Evolutionary conservation across 1,284 basidiomycete species (phyloP), one percentile per base, ranked within the genome.

Genomic region (Sporisorium graminicola): DNA sequence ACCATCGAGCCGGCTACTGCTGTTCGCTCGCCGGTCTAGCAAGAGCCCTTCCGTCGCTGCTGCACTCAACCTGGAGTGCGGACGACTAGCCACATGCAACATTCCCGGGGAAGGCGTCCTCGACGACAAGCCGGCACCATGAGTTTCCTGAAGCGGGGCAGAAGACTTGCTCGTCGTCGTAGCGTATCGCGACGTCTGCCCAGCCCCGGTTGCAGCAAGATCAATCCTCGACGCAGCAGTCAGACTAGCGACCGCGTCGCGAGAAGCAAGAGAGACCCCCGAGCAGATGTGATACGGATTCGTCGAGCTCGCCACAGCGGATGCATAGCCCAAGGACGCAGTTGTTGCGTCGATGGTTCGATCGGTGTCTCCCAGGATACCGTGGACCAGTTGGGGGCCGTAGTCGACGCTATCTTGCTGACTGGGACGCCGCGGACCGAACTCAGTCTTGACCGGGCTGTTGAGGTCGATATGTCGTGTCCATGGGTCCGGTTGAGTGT

Each of bases 211-310:
- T 8, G 5, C 14, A 2, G 24, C 35, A 10, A 53, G 14, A n/a
- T 65, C 43, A n/a, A 42, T 14, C 22, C 33, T 58, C 3, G 64
- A 59, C 9, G 35, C 26, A 18, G 35, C 26, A 12, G 35, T 22
- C 22, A 27, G 40, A 4, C 53, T 42, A 33, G 22, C 24, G n/a
- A 67, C 33, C 0, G 49, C 65, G 16, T 67, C 54, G 13, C 65
- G 40, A 52, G 52, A 60, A 14, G 60, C 46, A 4, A 53, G 27
- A 5, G 58, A 60, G 33, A 40, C 46, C 1, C 46, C 42, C 6
- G 63, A 62, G n/a, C 55, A 50, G 12, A 61, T 16, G 3, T 42
- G 62, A 18, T 71, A 71, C n/a, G 68, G 68, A 20, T 71, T 65
- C 14, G 62, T 43, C 5, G 68, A 71, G 37, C 62, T 65, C 8